A percentile compares a stretch with the other conserved stretches of the same genome.
These are phyloP conservation scores for Gynochthodes officinalis DNA, from an alignment of 257 asterid species.

Conservation along the genomic window DNA sequence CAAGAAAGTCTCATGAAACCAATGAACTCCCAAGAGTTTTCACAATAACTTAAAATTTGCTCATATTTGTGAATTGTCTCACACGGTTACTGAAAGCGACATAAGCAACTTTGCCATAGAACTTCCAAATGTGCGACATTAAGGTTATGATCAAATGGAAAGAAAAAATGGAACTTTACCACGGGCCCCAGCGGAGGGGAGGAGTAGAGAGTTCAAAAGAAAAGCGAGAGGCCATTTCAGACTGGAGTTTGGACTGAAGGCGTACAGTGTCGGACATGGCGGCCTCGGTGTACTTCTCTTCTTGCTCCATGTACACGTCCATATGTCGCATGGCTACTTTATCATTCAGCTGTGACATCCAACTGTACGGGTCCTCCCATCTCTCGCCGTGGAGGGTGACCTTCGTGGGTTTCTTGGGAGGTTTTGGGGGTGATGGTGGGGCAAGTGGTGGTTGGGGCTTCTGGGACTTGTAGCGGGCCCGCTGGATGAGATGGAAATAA, in stretches of 20 bases:
- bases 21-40: neutral
- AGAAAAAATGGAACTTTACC: constrained; percentile 39
- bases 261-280: constrained; percentile 76
- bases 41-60: neutral
- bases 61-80: neutral
- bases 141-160: neutral
- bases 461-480: constrained; percentile 69
- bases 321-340: constrained; percentile 95
- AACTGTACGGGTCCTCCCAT: constrained; percentile 80
- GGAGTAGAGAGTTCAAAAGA: constrained; percentile 79
- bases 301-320: constrained; percentile 97
- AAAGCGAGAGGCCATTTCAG: constrained; percentile 83
- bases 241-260: constrained; percentile 74
- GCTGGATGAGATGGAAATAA: constrained; percentile 26
- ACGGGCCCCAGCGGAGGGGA: constrained; percentile 87
- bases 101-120: too few species aligned
- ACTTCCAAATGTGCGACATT: neutral
- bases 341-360: constrained; percentile 92
- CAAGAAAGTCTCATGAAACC: neutral
- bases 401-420: constrained; percentile 72
- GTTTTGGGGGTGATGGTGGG: constrained; percentile 76
- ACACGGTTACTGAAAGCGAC: neutral
- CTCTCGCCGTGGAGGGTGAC: constrained; percentile 72
- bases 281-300: constrained; percentile 95
- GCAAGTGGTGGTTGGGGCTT: constrained; percentile 61